phyloP scores from a whole-genome alignment of 345 rosid species.

The Pelargonium nanum region DNA sequence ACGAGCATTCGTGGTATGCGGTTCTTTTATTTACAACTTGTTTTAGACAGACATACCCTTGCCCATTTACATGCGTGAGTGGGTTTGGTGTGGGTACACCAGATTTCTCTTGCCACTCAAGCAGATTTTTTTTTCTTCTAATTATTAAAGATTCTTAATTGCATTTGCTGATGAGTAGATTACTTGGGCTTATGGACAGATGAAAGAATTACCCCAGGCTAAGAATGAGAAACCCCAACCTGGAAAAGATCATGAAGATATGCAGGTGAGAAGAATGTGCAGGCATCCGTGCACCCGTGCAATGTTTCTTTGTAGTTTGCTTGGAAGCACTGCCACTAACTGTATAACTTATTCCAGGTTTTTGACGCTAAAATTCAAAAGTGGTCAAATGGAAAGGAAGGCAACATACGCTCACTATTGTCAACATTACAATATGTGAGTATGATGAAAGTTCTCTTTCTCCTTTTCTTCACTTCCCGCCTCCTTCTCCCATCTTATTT shows the following conservation, averaged over 20 bases:
- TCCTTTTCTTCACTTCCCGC: not conserved
- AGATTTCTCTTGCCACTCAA: not conserved
- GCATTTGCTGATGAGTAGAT: not conserved
- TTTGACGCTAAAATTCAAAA: slow-evolving; percentile 52
- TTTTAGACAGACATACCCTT: not conserved
- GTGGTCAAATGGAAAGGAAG: slow-evolving; percentile 77
- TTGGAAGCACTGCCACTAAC: slow-evolving; percentile 8
- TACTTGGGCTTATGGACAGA: slow-evolving; percentile 22
- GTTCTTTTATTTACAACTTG: not conserved
- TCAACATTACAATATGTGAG: slow-evolving; percentile 89
- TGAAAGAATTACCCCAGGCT: slow-evolving; percentile 44
- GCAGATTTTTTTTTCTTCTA: not conserved
- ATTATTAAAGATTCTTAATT: not conserved
- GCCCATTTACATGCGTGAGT: not conserved
- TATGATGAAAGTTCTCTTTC: not conserved
- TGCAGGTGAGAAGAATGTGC: slow-evolving; percentile 29
- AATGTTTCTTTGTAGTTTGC: not conserved
- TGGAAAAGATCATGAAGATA: slow-evolving; percentile 26
- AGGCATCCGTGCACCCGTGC: slow-evolving; percentile 2
- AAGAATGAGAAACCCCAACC: slow-evolving; percentile 16
- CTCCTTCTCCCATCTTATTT: not conserved
- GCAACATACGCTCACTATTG: slow-evolving; percentile 84
- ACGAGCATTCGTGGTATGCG: slow-evolving; percentile 33
- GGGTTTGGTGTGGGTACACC: slow-evolving; percentile 6
- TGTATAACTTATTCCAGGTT: slow-evolving; percentile 27